phyloP scores from a whole-genome alignment of 148 eudicot species.

The Chenopodium quinoa region DNA sequence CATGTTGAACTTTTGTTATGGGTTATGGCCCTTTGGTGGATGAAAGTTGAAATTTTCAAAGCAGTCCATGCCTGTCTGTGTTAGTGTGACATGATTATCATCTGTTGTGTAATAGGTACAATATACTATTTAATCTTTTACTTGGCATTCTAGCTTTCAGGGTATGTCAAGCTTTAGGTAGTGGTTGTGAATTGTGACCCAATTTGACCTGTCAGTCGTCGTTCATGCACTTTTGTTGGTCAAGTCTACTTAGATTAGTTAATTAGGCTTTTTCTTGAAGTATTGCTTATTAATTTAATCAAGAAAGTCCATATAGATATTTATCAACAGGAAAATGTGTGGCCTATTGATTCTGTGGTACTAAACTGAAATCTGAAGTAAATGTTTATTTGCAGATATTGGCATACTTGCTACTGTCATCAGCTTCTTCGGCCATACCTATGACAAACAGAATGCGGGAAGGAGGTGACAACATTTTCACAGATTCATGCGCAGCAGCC shows the following conservation, averaged over 20 bases:
- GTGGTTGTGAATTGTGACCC: conserved; percentile 14
- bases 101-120: background rate
- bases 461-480: conserved; percentile 62
- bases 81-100: background rate
- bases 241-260: background rate
- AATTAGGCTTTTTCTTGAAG: background rate
- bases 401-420: conserved; percentile 73
- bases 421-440: conserved; percentile 78
- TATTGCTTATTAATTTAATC: background rate
- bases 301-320: background rate
- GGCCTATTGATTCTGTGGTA: background rate
- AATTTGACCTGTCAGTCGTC: background rate
- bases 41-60: background rate
- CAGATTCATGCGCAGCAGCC: conserved; percentile 73
- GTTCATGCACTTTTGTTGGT: conserved; percentile 4
- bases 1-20: background rate
- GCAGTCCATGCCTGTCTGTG: background rate
- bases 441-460: conserved; percentile 69
- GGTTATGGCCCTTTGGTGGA: background rate
- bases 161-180: background rate
- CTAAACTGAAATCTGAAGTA: background rate
- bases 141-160: background rate
- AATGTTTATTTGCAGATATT: conserved; percentile 44
- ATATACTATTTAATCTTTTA: background rate
- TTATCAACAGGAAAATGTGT: background rate